Base-by-base conservation (phyloP, 2,329 filamentous ascomycete genomes). In the Pyricularia grisea region DNA sequence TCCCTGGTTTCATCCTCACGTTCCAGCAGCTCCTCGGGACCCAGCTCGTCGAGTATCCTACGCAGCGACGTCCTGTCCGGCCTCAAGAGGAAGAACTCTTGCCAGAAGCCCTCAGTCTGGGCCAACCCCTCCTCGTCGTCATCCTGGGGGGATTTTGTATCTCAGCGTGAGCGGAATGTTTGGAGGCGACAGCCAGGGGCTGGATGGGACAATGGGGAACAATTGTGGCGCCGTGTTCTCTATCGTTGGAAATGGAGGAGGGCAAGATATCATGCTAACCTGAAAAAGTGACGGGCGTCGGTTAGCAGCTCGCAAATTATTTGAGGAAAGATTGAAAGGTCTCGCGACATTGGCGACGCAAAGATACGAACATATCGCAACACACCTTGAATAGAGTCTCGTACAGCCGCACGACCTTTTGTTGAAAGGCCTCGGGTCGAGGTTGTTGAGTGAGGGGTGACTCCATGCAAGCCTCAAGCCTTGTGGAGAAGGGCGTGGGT, bases 371-470 rank as follows among this genome's bases (percentile, higher is more conserved):
- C 6, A 25, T 30, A 27, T 42, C 23, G 68, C 60, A 63, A 67
- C 78, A 73, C 80, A 90, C 88, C 86, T 88, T 88, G 83, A 98
- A 94, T 25, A 98, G 83, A 72, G 87, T 86, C 75, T 94, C 88
- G 80, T 99, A 99, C 67, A 98, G 88, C 78, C 91, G 86, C 71
- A 97, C 91, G 73, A 99, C 92, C 82, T 99, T 99, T 68, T 92
- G 94, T 80, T 96, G 91, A 78, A 99, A 97, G 60, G 90, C 88
- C 79, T 96, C 91, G 68, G 94, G 95, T 75, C 93, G 88, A 80
- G 88, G 88, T 84, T 97, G 93, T 81, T 96, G 93, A 69, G 94
- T 97, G 77, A 99, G 87, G 72, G 95, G 95, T 77, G 94, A 98
- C 83, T 97, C 92, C 92, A 96, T 96, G 65, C 67, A 60, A 63